Conservation (phyloP, 176 grass and related monocot species). For the Hordeum marinum region DNA sequence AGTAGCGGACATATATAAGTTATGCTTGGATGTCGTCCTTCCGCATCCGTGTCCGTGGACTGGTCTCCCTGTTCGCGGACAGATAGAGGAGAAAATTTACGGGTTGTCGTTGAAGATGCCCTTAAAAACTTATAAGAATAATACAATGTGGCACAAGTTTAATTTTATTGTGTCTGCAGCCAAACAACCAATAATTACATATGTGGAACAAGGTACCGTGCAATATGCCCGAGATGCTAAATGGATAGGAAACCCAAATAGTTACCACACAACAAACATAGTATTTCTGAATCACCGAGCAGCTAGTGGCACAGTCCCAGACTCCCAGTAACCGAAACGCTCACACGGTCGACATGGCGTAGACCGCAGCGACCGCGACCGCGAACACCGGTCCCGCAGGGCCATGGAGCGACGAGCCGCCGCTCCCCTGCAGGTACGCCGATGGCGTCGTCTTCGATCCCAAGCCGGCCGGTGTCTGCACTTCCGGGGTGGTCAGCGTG, state of each 20-base stretch:
- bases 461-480: background rate
- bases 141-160: too few relatives aligned
- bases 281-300: background rate
- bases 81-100: too few relatives aligned
- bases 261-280: background rate
- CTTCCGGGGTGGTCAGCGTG: background rate
- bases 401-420: slow-evolving; percentile 13
- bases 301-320: background rate
- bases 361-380: slow-evolving; percentile 14
- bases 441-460: slow-evolving; percentile 42
- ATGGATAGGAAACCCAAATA: background rate
- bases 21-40: too few relatives aligned
- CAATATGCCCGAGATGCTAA: background rate
- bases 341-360: slow-evolving; percentile 14
- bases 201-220: too few relatives aligned
- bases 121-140: too few relatives aligned
- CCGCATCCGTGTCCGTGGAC: too few relatives aligned
- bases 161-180: too few relatives aligned
- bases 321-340: background rate
- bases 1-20: too few relatives aligned
- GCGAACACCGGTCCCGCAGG: slow-evolving; percentile 5
- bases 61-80: too few relatives aligned
- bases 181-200: too few relatives aligned
- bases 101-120: too few relatives aligned
- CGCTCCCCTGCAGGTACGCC: slow-evolving; percentile 6